phyloP scores from a whole-genome alignment of 176 grass and related monocot genomes.

The Oryza punctata region DNA sequence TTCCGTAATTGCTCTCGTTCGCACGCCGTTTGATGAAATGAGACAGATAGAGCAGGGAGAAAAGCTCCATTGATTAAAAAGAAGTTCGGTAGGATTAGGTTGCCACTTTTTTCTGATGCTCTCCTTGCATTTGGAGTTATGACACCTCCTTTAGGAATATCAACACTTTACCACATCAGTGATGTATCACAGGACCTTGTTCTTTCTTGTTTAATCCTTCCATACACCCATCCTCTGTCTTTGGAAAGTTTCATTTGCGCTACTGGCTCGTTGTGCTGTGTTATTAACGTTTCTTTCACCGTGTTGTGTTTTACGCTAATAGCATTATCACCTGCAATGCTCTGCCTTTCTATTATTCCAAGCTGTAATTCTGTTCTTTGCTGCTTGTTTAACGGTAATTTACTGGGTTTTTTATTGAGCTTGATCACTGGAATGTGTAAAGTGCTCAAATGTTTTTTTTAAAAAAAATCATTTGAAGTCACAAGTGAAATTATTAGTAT shows the following conservation, averaged over 20 bases:
- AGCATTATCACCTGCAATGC: not conserved
- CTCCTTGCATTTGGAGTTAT: not conserved
- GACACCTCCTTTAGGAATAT: not conserved
- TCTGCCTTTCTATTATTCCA: not conserved
- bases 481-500: not conserved
- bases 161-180: not conserved
- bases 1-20: not conserved
- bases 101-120: not conserved
- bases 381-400: slow-evolving; percentile 10
- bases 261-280: not conserved
- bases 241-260: not conserved
- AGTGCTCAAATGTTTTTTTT: not conserved
- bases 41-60: not conserved
- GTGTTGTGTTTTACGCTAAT: not conserved
- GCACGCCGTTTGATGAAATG: not conserved
- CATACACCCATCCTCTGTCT: not conserved
- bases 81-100: not conserved
- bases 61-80: not conserved
- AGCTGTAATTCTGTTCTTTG: not conserved
- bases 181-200: not conserved
- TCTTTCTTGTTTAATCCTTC: not conserved
- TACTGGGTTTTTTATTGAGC: not conserved
- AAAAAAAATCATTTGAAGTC: not conserved
- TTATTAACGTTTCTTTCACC: not conserved
- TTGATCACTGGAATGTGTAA: slow-evolving; percentile 4